Evolutionary conservation across 2,329 filamentous ascomycete genomes (phyloP), one percentile per base, ranked within the genome.

Genomic region (Botrytis galanthina): DNA sequence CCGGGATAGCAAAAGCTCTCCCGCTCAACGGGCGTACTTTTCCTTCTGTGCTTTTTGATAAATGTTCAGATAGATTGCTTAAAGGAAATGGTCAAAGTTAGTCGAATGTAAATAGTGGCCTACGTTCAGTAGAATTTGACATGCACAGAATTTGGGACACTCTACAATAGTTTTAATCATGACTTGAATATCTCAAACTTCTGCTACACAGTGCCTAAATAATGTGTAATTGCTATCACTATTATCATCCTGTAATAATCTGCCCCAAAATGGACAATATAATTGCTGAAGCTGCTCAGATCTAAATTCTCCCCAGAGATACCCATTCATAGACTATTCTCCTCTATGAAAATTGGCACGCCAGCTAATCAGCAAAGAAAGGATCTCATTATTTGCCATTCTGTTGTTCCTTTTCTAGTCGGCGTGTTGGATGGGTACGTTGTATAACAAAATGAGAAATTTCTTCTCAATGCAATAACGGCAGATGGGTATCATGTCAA

Each of bases 371-470:
- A 29, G 12, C 6, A 29, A 16, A 26, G 22, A 2, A 29, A 42
- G 12, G 0, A 57, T 16, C 18, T 20, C 20, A 9, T 54, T 2
- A 16, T 29, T 6, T 10, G 3, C 35, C 18, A 29, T 22, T 26
- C 16, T 6, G 18, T 29, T 29, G 0, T 22, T 22, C 0, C 4
- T 57, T 1, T 20, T 9, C 1, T 10, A 20, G 2, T 26, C 9
- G 0, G 6, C 4, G 16, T 0, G 20, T 39, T 3, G 0, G 4
- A 26, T 42, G 39, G 12, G 14, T 16, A 42, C 16, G 16, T 42
- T 0, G 39, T 42, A 42, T 10, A 37, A 37, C 4, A 42, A 2
- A 42, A 16, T 16, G 39, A 42, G 12, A 16, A 42, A 44, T 0
- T 44, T 18, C 5, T 18, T 44, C 42, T 44, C 42, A 26, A 5